phyloP scores from a whole-genome alignment of 345 rosid species.

The Rubroshorea leprosula region DNA sequence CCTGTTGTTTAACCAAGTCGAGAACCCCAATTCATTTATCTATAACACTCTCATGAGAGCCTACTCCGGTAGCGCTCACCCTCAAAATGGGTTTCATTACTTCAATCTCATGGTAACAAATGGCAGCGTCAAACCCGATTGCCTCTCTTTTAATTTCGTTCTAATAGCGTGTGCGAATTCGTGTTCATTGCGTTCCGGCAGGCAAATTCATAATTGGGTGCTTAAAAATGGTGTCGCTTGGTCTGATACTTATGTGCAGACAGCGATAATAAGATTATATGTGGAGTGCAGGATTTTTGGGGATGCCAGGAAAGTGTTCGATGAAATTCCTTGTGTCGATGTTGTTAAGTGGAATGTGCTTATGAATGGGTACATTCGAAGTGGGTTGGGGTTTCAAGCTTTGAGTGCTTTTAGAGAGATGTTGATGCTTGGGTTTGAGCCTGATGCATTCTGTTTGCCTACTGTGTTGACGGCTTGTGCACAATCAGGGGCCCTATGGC shows the following conservation, averaged over 20 bases:
- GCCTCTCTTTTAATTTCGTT: conserved; percentile 42
- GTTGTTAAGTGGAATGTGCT: conserved; percentile 52
- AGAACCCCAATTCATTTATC: conserved; percentile 26
- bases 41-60: conserved; percentile 50
- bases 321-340: conserved; percentile 46
- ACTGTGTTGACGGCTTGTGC: conserved; percentile 52
- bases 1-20: conserved; percentile 28
- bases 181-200: conserved; percentile 20
- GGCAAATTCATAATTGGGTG: conserved; percentile 43
- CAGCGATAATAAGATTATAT: conserved; percentile 33
- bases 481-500: conserved; percentile 39
- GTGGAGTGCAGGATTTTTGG: conserved; percentile 15
- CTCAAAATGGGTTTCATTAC: conserved; percentile 35
- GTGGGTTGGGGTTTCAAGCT: conserved; percentile 29
- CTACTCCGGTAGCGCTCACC: conserved; percentile 28
- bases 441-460: conserved; percentile 44
- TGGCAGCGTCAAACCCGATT: conserved; percentile 27
- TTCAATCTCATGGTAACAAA: conserved; percentile 33
- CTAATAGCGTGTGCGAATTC: conserved; percentile 35
- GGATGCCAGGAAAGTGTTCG: conserved; percentile 45
- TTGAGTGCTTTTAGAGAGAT: conserved; percentile 36
- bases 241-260: conserved; percentile 48
- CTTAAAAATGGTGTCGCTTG: conserved; percentile 34
- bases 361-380: conserved; percentile 38
- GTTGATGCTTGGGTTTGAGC: conserved; percentile 41